These are phyloP conservation scores for Yarrowia sp. DNA, from an alignment of 805 yeast species.

Conservation along the genomic window DNA sequence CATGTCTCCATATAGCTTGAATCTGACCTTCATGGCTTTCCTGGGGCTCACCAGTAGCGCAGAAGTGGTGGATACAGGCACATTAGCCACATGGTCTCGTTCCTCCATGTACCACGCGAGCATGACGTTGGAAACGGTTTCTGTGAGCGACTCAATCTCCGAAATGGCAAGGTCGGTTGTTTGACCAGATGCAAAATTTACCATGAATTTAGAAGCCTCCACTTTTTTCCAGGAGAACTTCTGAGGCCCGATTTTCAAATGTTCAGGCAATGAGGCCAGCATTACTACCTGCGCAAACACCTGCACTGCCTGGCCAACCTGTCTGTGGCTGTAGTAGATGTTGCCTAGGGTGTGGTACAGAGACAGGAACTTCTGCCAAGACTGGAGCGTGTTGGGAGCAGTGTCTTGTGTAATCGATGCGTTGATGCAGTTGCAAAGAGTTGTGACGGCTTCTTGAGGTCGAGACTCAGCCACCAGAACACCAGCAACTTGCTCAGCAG, in stretches of 20 bases:
- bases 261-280: not conserved
- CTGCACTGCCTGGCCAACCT: constrained; percentile 23
- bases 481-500: constrained; percentile 46
- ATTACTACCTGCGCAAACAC: constrained; percentile 45
- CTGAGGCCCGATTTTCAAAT: not conserved
- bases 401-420: constrained; percentile 4
- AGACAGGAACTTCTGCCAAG: constrained; percentile 43
- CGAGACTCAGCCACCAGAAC: constrained; percentile 42
- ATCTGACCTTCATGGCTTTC: constrained; percentile 33
- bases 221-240: not conserved
- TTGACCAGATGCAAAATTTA: not conserved
- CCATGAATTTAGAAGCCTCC: not conserved
- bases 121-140: constrained; percentile 7
- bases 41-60: constrained; percentile 1
- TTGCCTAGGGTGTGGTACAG: constrained; percentile 46
- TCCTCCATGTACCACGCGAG: constrained; percentile 30
- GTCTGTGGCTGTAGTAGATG: constrained; percentile 41
- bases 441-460: constrained; percentile 34
- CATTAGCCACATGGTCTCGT: constrained; percentile 4
- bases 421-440: constrained; percentile 6
- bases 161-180: not conserved
- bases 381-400: constrained; percentile 8
- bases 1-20: constrained; percentile 22
- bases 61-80: not conserved
- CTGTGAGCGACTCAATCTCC: constrained; percentile 1